Evolutionary conservation across 257 asterid species (phyloP).

Genomic region (Solanum corneliomulleri): DNA sequence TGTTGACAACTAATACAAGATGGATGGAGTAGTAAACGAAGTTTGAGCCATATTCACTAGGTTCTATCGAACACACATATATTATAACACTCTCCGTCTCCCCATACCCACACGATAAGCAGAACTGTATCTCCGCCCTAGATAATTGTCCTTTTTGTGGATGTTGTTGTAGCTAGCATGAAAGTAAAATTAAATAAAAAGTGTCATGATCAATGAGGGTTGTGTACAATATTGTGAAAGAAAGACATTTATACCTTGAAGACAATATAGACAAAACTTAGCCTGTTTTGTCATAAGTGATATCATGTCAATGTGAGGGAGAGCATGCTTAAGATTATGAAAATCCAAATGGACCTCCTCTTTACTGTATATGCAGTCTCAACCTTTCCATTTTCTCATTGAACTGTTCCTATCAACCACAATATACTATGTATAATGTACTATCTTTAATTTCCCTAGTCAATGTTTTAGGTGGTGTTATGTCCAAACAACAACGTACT

Average conservation of each 20-base stretch:
- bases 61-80: neutral
- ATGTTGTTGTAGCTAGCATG: neutral
- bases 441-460: neutral
- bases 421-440: neutral
- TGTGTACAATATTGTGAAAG: neutral
- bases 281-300: slow-evolving; percentile 39
- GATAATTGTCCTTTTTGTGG: neutral
- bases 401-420: slow-evolving; percentile 43
- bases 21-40: neutral
- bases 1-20: neutral
- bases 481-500: neutral
- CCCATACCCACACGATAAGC: neutral
- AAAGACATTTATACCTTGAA: slow-evolving; percentile 17
- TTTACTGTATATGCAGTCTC: neutral
- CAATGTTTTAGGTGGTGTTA: neutral
- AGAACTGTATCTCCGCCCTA: neutral
- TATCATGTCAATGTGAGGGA: slow-evolving; percentile 27
- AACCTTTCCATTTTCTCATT: slow-evolving; percentile 24
- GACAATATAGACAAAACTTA: slow-evolving; percentile 37
- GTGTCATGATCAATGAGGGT: neutral
- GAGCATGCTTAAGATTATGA: slow-evolving; percentile 38
- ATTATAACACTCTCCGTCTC: neutral
- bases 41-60: neutral
- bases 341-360: slow-evolving; percentile 19
- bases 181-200: neutral